These are phyloP conservation scores for Pyricularia grisea DNA, from an alignment of 2,329 filamentous ascomycete species.

Conservation along the genomic window DNA sequence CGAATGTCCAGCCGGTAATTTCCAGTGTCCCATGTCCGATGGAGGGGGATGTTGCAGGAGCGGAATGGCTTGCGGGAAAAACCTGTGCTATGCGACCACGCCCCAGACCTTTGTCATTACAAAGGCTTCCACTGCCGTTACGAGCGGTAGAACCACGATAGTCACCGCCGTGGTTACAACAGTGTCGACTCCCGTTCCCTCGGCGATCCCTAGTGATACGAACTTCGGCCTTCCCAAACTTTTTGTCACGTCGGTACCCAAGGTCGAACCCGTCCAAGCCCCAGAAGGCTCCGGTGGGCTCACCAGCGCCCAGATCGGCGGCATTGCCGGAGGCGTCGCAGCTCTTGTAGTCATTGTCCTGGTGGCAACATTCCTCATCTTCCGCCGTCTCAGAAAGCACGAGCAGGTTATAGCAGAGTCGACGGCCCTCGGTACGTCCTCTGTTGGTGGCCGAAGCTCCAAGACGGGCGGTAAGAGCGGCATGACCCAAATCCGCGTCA, in stretches of 20 bases:
- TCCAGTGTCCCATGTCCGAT: slow-evolving; percentile 38
- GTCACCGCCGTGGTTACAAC: slow-evolving; percentile 28
- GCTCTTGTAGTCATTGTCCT: slow-evolving; percentile 38
- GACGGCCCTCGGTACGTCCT: slow-evolving; percentile 18
- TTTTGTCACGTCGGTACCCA: slow-evolving; percentile 32
- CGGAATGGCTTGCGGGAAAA: slow-evolving; percentile 37
- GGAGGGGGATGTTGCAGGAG: slow-evolving; percentile 43
- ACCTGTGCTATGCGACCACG: slow-evolving; percentile 36
- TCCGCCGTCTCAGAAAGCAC: slow-evolving; percentile 38
- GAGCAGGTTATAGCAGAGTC: slow-evolving; percentile 28
- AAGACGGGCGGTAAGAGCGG: slow-evolving; percentile 8
- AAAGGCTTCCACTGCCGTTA: slow-evolving; percentile 34
- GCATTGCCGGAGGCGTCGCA: slow-evolving; percentile 42
- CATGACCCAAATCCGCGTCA: slow-evolving; percentile 7
- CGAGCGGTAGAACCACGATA: slow-evolving; percentile 26
- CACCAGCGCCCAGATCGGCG: slow-evolving; percentile 33
- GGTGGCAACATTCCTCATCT: slow-evolving; percentile 35
- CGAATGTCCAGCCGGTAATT: slow-evolving; percentile 34
- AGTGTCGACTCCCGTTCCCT: slow-evolving; percentile 26
- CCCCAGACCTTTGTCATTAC: slow-evolving; percentile 35
- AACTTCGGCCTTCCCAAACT: slow-evolving; percentile 27
- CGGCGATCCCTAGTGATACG: slow-evolving; percentile 18
- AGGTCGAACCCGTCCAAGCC: slow-evolving; percentile 19
- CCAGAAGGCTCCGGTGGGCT: slow-evolving; percentile 17
- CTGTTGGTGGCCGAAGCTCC: background rate